Evolutionary conservation across 176 grass and related monocot species (phyloP).

Genomic region (Avena insularis): DNA sequence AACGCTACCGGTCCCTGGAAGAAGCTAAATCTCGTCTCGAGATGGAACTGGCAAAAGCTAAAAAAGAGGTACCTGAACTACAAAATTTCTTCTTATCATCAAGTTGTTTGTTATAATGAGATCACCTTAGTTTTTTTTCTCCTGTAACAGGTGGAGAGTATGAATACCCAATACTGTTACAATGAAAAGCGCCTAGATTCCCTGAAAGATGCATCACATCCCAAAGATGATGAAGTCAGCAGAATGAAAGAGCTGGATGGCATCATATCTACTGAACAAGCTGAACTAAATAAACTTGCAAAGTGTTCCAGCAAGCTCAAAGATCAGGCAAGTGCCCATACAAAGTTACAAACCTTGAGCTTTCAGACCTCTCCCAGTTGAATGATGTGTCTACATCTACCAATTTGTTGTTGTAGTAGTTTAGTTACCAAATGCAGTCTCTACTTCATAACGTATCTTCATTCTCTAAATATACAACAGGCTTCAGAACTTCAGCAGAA

Average conservation of each 20-base stretch:
- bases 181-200: conserved; percentile 77
- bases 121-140: conserved; percentile 27
- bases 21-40: conserved; percentile 60
- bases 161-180: conserved; percentile 75
- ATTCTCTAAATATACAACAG: conserved; percentile 45
- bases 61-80: conserved; percentile 69
- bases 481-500: conserved; percentile 92
- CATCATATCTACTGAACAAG: conserved; percentile 68
- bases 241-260: conserved; percentile 72
- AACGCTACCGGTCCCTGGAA: conserved; percentile 60
- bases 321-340: conserved; percentile 64
- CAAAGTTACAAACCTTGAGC: neutral
- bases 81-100: conserved; percentile 29
- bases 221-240: conserved; percentile 70
- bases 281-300: conserved; percentile 66
- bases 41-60: conserved; percentile 86
- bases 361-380: neutral
- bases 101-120: conserved; percentile 20
- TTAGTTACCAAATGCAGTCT: conserved; percentile 11
- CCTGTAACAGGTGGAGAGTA: conserved; percentile 74
- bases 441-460: conserved; percentile 11
- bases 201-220: conserved; percentile 71
- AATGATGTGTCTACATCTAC: conserved; percentile 25
- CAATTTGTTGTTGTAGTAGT: neutral
- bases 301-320: conserved; percentile 92